Percentiles rank a stretch among this genome's conserved stretches.
phyloP scores from a whole-genome alignment of 495 filamentous ascomycete species.

The Aspergillus sparsus region DNA sequence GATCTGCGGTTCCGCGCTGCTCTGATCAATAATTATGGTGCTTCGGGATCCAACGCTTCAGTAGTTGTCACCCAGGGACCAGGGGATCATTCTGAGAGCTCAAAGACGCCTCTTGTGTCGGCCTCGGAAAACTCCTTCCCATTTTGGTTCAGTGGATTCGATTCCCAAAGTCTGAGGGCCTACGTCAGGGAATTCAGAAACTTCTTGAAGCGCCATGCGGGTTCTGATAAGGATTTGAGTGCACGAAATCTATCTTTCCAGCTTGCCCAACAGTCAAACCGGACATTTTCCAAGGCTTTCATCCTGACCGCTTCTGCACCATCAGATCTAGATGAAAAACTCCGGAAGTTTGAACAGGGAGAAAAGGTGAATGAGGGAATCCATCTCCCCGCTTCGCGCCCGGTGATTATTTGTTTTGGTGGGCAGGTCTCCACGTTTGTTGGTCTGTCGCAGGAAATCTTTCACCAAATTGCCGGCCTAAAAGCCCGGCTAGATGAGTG shows the following conservation, averaged over 20 bases:
- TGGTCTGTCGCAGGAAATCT: neutral
- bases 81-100: too few relatives aligned
- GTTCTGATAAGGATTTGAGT: neutral
- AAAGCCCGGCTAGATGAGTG: slow-evolving; percentile 34
- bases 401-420: slow-evolving; percentile 5
- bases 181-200: slow-evolving; percentile 21
- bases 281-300: neutral
- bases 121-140: neutral
- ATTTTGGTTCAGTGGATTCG: neutral
- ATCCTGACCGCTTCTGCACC: neutral
- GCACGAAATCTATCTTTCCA: neutral
- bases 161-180: neutral
- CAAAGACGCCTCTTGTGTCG: neutral
- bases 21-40: neutral
- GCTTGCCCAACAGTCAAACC: slow-evolving; percentile 7
- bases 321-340: neutral
- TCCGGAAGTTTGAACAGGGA: neutral
- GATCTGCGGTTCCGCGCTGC: neutral
- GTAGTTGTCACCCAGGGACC: neutral
- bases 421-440: slow-evolving; percentile 1
- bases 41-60: neutral
- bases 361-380: neutral
- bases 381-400: neutral
- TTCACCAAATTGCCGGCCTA: slow-evolving; percentile 27
- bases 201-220: slow-evolving; percentile 41